These are phyloP conservation scores for Eremochloa ophiuroides DNA, from an alignment of 176 grass and related monocot genomes.

Conservation along the genomic window DNA sequence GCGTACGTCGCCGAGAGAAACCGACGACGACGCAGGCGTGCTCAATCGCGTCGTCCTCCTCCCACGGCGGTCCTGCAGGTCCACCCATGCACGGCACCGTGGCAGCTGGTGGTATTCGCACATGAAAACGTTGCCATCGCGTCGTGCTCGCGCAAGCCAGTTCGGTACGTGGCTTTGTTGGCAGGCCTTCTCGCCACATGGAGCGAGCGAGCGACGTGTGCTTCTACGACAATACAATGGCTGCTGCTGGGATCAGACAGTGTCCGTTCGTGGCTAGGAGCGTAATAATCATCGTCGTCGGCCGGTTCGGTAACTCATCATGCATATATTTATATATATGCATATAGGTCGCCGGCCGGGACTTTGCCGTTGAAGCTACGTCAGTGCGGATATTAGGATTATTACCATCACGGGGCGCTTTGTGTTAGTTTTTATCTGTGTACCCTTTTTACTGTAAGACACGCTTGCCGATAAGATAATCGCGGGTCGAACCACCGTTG, in stretches of 20 bases:
- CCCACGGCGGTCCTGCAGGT: no score
- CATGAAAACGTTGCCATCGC: neutral
- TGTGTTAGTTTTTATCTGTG: neutral
- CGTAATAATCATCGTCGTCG: neutral
- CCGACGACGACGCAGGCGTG: neutral
- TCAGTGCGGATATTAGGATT: neutral
- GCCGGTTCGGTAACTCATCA: neutral
- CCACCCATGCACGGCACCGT: no score
- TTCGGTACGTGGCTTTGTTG: neutral
- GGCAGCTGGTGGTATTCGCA: no score
- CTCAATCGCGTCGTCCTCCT: neutral
- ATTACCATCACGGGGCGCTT: neutral
- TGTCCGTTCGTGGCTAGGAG: no score
- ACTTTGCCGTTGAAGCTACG: constrained; percentile 41
- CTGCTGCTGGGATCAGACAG: no score
- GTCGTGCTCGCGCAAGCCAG: neutral
- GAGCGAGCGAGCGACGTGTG: neutral
- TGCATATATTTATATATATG: no score
- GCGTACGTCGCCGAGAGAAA: neutral
- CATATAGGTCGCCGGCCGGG: neutral
- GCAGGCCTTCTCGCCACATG: neutral
- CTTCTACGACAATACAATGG: neutral
- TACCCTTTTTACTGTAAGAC: neutral
- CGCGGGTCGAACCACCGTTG: neutral
- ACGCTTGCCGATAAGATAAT: neutral